Base-by-base conservation (phyloP, 2,329 filamentous ascomycete genomes). In the Cucurbitaria berberidis region DNA sequence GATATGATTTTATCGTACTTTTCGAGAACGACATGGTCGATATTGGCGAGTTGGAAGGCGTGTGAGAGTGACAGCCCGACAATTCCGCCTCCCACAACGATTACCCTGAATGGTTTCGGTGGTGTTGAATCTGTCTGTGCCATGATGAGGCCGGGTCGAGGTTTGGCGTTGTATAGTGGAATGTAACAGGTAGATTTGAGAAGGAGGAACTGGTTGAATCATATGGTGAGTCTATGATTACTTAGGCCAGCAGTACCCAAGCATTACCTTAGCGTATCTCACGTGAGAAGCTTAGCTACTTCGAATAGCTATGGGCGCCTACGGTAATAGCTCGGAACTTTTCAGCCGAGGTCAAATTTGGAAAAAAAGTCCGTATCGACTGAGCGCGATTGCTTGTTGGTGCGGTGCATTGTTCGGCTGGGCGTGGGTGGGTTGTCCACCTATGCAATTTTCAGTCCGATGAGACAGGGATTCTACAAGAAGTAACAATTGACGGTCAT, bases 1-100 rank as follows among this genome's bases (percentile, higher is more conserved):
- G 66, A 64, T 1, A 62, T 55, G 10, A 67, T 60, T 18, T 62
- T 38, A 6, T 44, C 38, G 36, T 64, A 56, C 24, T 63, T 63
- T 50, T 70, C 67, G 13, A 70, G 55, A 26, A 70, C 51, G 7
- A 68, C 21, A 48, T 62, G 65, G 15, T 68, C 60, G 36, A 68
- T 68, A 16, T 60, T 53, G 27, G 55, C 53, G 9, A 59, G 55
- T 40, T 67, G 55, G 3, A 69, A 43, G 9, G 55, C 55, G 36
- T 66, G 59, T 3, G 65, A 60, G 18, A 66, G 38, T 10, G 56
- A 52, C 3, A 68, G 51, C 3, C 65, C 62, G 10, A 63, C 57
- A 3, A 67, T 46, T 30, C 63, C 55, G 16, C 56, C 64, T 18
- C 65, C 64, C 8, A 57, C 61, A 5, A 68, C 51, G 19, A 64